Base-by-base conservation (phyloP, 768 basidiomycete genomes). In the Macrolepiota fuliginosa region DNA sequence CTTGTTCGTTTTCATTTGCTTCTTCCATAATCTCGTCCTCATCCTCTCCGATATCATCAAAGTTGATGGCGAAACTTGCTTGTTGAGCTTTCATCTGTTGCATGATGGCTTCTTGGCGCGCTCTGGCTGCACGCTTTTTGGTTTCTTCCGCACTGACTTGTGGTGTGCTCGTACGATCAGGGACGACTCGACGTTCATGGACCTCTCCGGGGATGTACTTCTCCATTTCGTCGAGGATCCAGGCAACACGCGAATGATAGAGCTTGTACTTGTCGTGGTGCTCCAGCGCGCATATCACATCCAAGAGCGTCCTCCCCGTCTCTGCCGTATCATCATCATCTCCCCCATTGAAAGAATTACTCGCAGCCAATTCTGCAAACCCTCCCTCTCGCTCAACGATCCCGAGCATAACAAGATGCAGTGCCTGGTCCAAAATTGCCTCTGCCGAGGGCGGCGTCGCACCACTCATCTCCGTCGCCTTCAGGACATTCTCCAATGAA, bases 71-170 rank as follows among this genome's bases (percentile, higher is more conserved):
- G 71, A 96, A 93, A 65, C 88, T 90, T 32, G 87, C 89, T 69
- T 98, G 96, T 68, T 95, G 92, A 25, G 89, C 88, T 68, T 92
- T 94, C 86, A 98, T 98, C 75, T 97, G 89, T 68, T 88, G 85
- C 94, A 99, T 92, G 68, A 99, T 92, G 0, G 91, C 90, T 63
- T 90, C 92, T 71, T 97, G 91, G n/a, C 96, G 81, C 12, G 87
- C 91, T 71, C 94, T 94, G 7, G 92, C 94, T 4, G 94, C 92
- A 29, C 80, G 81, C 70, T 92, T 93, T 79, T 89, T 91, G 46
- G 85, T 83, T 60, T 88, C 88, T 61, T 86, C 89, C 2, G 84
- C 74, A 62, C 88, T 83, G 24, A 78, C 68, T 0, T 75, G 71
- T 13, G 72, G 67, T 4, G 71, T 71, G 4, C 72, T 68, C 11